These are phyloP conservation scores for Eucalyptus virginea DNA, from an alignment of 345 rosid species.

Conservation along the genomic window DNA sequence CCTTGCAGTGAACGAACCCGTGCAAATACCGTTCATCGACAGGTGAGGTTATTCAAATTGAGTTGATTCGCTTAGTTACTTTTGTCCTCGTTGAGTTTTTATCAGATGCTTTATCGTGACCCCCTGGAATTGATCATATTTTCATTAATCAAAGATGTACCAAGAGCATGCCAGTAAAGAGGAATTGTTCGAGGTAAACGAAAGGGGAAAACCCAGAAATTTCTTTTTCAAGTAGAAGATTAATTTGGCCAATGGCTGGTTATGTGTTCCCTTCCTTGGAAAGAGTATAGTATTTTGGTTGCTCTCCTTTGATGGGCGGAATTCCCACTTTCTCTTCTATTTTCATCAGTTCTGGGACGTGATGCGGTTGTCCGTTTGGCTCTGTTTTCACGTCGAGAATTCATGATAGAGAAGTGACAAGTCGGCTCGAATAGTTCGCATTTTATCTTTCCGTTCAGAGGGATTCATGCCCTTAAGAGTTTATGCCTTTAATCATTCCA, in stretches of 20 bases:
- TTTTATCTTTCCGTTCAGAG: not conserved
- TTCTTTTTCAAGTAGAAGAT: not conserved
- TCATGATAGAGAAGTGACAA: not conserved
- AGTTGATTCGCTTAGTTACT: not conserved
- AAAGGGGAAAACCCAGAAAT: no score
- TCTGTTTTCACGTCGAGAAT: not conserved
- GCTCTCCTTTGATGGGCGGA: not conserved
- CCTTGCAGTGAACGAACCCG: not conserved
- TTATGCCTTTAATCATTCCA: not conserved
- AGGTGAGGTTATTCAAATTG: not conserved
- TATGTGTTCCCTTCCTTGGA: not conserved
- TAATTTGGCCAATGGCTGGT: not conserved
- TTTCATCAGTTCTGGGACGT: not conserved
- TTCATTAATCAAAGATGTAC: not conserved
- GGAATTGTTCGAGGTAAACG: not conserved
- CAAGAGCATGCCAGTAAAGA: not conserved
- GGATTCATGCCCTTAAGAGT: not conserved
- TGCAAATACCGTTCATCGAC: not conserved
- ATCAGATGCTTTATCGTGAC: not conserved
- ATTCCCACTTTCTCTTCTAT: not conserved
- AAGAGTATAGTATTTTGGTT: not conserved
- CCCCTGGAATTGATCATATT: not conserved
- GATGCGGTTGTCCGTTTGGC: not conserved
- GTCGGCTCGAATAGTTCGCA: not conserved
- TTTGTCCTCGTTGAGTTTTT: not conserved